Percentiles rank a stretch among this genome's conserved stretches.
These are phyloP conservation scores for Phytopythium chamaehyphon DNA, from an alignment of 352 stramenopile genomes.

Conservation along the genomic window DNA sequence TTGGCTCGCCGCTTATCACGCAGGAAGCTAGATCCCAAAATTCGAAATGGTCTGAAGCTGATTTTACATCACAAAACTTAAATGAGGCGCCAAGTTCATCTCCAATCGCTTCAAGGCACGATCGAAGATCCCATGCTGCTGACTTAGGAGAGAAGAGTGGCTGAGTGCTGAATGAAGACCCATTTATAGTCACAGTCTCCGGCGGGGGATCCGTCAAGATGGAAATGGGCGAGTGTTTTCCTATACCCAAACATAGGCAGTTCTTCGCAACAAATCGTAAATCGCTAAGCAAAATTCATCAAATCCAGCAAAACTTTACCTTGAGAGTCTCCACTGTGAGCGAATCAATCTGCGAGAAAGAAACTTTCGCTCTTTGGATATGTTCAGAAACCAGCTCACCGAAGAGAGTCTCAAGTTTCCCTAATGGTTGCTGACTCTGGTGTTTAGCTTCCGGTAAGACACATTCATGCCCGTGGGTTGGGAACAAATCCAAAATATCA, in stretches of 20 bases:
- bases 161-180: not conserved
- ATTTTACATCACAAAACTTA: not conserved
- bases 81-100: conserved; percentile 3
- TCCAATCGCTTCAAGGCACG: not conserved
- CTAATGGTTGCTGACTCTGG: too few relatives aligned
- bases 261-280: conserved; percentile 4
- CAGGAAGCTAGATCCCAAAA: conserved; percentile 2
- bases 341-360: conserved; percentile 13
- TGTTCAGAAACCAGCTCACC: conserved; percentile 2
- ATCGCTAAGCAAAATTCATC: not conserved
- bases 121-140: not conserved
- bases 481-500: conserved; percentile 18
- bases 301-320: not conserved
- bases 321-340: conserved; percentile 20
- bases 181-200: conserved; percentile 3
- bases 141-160: conserved; percentile 4
- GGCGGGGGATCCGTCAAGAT: conserved; percentile 2
- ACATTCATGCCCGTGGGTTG: conserved; percentile 3
- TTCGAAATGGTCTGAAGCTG: conserved; percentile 2
- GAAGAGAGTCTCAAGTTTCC: conserved; percentile 4
- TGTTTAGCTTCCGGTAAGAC: conserved; percentile 1
- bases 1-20: conserved; percentile 11
- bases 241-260: conserved; percentile 15
- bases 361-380: conserved; percentile 1
- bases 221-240: conserved; percentile 7